Percentiles rank a stretch among this genome's conserved stretches.
Conservation (phyloP, 2,329 filamentous ascomycete genomes). For the Ilyonectria destructans region DNA sequence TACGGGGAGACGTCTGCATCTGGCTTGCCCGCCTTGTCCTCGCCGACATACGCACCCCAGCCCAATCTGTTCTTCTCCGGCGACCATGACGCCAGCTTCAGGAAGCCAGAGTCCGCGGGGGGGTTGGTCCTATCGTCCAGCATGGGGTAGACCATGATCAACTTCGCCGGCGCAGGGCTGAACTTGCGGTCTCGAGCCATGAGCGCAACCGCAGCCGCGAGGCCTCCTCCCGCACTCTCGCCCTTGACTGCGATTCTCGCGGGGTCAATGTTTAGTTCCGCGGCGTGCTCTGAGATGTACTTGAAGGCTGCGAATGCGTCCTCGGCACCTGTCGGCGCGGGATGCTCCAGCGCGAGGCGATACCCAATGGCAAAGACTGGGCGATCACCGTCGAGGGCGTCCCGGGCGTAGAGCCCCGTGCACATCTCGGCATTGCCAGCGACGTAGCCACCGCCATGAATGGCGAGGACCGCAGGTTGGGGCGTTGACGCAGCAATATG, state of each 20-base stretch:
- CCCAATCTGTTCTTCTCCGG: conserved; percentile 24
- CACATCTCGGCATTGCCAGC: conserved; percentile 27
- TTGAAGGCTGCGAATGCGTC: conserved; percentile 41
- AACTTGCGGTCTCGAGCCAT: conserved; percentile 39
- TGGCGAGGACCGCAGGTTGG: conserved; percentile 32
- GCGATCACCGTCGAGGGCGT: conserved; percentile 22
- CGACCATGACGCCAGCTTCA: conserved; percentile 35
- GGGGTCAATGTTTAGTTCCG: conserved; percentile 37
- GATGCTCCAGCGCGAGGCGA: conserved; percentile 43
- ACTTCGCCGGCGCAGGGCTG: conserved; percentile 34
- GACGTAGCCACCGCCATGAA: conserved; percentile 42
- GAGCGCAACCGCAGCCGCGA: conserved; percentile 35
- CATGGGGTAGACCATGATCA: conserved; percentile 41
- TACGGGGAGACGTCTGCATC: conserved; percentile 37
- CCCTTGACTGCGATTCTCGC: conserved; percentile 39
- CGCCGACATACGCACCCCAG: conserved; percentile 43
- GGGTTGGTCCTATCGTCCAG: conserved; percentile 38
- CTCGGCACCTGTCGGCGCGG: conserved; percentile 31
- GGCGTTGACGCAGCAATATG: conserved; percentile 27
- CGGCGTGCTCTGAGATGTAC: conserved; percentile 35
- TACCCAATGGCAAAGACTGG: conserved; percentile 43
- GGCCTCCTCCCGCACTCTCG: conserved; percentile 38
- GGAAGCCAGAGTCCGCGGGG: conserved; percentile 19
- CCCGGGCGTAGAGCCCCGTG: conserved; percentile 18
- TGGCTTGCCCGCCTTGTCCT: conserved; percentile 36